Percentiles rank a stretch among this genome's conserved stretches.
Conservation (phyloP, 2,329 filamentous ascomycete species). For the Plectosphaerella sp. region DNA sequence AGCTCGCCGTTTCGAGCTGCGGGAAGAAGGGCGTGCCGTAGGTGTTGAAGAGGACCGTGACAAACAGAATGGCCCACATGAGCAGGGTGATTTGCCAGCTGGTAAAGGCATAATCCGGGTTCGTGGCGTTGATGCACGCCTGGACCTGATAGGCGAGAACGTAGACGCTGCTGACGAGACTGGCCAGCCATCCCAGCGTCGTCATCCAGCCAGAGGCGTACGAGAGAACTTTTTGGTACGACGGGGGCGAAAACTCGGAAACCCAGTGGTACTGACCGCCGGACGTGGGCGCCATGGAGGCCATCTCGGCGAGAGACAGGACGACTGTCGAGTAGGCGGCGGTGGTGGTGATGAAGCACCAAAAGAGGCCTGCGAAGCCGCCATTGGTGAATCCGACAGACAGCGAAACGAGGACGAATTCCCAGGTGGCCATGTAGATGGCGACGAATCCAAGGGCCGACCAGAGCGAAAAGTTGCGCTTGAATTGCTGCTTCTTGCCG, state of each 20-base stretch:
- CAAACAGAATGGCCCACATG: constrained; percentile 31
- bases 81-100: constrained; percentile 22
- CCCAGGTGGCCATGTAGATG: constrained; percentile 20
- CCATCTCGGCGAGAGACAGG: constrained; percentile 26
- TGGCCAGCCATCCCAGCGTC: constrained; percentile 38
- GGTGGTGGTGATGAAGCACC: constrained; percentile 14
- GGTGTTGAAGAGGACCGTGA: constrained; percentile 36
- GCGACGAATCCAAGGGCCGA: constrained; percentile 16
- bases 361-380: constrained; percentile 17
- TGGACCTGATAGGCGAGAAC: constrained; percentile 6
- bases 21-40: constrained; percentile 18
- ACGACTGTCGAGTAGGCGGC: constrained; percentile 12
- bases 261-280: constrained; percentile 61
- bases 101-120: constrained; percentile 5
- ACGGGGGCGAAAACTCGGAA: constrained; percentile 43
- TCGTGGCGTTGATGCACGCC: constrained; percentile 6
- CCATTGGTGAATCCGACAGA: constrained; percentile 11
- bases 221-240: constrained; percentile 46
- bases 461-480: constrained; percentile 12
- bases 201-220: constrained; percentile 47
- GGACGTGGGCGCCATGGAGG: constrained; percentile 42
- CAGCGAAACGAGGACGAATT: constrained; percentile 15
- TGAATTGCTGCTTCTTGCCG: constrained; percentile 16
- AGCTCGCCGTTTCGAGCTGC: constrained; percentile 33
- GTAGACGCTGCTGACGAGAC: constrained; percentile 8